These are phyloP conservation scores for Cercospora zeae-maydis DNA, from an alignment of 2,329 filamentous ascomycete species.

Conservation along the genomic window DNA sequence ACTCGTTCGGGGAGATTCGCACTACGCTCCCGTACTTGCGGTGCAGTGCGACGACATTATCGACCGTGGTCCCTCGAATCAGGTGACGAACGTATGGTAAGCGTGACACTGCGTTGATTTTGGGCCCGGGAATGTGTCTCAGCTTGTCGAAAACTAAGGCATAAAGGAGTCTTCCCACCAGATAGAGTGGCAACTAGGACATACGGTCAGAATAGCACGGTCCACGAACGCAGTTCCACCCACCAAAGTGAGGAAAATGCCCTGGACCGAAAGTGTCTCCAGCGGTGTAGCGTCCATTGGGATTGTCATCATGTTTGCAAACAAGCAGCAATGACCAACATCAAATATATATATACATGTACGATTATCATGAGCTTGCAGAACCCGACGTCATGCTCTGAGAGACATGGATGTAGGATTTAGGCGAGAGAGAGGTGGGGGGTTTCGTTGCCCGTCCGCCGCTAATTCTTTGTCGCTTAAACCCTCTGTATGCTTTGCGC, in stretches of 20 bases:
- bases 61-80: constrained; percentile 25
- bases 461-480: no score
- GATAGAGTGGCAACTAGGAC: constrained; percentile 16
- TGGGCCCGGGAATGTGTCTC: constrained; percentile 44
- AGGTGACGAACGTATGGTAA: constrained; percentile 28
- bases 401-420: no score
- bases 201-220: background rate
- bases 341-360: no score
- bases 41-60: constrained; percentile 45
- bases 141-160: constrained; percentile 45
- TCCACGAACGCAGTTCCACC: background rate
- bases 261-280: constrained; percentile 14
- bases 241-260: constrained; percentile 18
- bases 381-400: no score
- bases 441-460: no score
- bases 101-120: constrained; percentile 28
- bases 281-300: background rate
- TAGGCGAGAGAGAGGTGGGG: no score
- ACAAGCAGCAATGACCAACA: background rate
- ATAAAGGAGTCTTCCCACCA: constrained; percentile 32
- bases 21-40: constrained; percentile 44
- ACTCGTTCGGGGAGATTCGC: constrained; percentile 41
- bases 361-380: no score
- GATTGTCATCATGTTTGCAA: background rate
- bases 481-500: background rate